Evolutionary conservation across 176 grass and related monocot genomes (phyloP).

Genomic region (Bonia amplexicaulis): DNA sequence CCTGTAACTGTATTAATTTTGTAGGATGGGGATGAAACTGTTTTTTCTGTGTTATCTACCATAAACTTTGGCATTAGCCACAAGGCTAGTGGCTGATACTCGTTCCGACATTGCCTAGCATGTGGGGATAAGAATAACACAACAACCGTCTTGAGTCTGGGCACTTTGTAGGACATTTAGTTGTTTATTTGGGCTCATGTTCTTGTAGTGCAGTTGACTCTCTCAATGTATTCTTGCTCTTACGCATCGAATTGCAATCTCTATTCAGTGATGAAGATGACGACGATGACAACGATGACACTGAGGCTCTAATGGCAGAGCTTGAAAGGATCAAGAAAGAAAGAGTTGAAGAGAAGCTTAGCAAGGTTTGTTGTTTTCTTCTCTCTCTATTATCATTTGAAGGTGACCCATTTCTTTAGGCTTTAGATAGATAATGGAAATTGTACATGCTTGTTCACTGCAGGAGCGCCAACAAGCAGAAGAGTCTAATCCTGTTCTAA

Average conservation of each 20-base stretch:
- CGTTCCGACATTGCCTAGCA: background rate
- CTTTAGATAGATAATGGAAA: background rate
- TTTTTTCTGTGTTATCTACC: background rate
- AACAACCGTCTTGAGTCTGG: background rate
- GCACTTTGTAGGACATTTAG: background rate
- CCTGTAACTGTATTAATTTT: background rate
- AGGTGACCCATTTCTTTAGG: background rate
- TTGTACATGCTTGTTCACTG: background rate
- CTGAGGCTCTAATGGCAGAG: conserved; percentile 87
- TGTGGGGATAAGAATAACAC: background rate
- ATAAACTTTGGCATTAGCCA: background rate
- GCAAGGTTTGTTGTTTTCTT: conserved; percentile 49
- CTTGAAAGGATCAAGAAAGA: conserved; percentile 97
- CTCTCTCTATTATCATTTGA: background rate
- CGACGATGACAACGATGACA: conserved; percentile 56
- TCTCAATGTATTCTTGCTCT: background rate
- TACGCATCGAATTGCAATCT: background rate
- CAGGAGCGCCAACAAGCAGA: conserved; percentile 73
- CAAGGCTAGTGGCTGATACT: background rate
- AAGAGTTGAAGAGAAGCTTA: conserved; percentile 76
- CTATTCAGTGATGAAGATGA: conserved; percentile 51
- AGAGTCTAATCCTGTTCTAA: conserved; percentile 34
- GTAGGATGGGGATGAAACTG: background rate
- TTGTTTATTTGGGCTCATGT: background rate
- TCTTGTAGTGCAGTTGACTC: background rate